phyloP scores from a whole-genome alignment of 2,329 filamentous ascomycete genomes.

The Helicocarpus griseus region DNA sequence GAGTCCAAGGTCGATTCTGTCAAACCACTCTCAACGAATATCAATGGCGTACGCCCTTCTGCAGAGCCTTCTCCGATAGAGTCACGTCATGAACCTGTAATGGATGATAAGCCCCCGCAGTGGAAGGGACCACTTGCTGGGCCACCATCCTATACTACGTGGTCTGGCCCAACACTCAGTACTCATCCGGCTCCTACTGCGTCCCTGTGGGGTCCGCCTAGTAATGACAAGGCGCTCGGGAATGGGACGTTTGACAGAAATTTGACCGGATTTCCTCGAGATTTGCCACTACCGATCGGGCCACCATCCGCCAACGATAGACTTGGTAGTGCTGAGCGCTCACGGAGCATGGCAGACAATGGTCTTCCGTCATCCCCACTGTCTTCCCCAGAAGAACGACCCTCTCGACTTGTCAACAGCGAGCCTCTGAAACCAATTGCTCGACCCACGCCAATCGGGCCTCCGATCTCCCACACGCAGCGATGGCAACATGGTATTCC shows the following conservation, averaged over 20 bases:
- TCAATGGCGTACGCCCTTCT: conserved; percentile 23
- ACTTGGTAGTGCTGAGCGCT: conserved; percentile 11
- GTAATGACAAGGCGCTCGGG: conserved; percentile 48
- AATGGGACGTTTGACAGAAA: conserved; percentile 54
- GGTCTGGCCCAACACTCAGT: conserved; percentile 28
- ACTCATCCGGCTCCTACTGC: conserved; percentile 25
- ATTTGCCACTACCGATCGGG: conserved; percentile 30
- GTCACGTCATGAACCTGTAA: conserved; percentile 15
- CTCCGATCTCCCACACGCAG: conserved; percentile 29
- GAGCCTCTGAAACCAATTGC: conserved; percentile 32
- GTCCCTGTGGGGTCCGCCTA: conserved; percentile 52
- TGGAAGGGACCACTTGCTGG: conserved; percentile 31
- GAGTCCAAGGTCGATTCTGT: conserved; percentile 20
- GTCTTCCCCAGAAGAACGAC: conserved; percentile 30
- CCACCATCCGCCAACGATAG: conserved; percentile 16
- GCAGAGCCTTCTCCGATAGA: conserved; percentile 15
- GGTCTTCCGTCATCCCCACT: conserved; percentile 24
- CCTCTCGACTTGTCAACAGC: conserved; percentile 25
- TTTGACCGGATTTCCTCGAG: conserved; percentile 39
- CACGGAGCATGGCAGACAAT: conserved; percentile 25
- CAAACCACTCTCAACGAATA: conserved; percentile 11
- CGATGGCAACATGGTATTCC: conserved; percentile 22
- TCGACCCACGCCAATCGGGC: conserved; percentile 38
- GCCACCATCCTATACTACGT: conserved; percentile 28
- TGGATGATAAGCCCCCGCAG: conserved; percentile 26